Percentiles rank a stretch among this genome's conserved stretches.
Evolutionary conservation across 345 rosid genomes (phyloP).

Genomic region (Dimocarpus longan): DNA sequence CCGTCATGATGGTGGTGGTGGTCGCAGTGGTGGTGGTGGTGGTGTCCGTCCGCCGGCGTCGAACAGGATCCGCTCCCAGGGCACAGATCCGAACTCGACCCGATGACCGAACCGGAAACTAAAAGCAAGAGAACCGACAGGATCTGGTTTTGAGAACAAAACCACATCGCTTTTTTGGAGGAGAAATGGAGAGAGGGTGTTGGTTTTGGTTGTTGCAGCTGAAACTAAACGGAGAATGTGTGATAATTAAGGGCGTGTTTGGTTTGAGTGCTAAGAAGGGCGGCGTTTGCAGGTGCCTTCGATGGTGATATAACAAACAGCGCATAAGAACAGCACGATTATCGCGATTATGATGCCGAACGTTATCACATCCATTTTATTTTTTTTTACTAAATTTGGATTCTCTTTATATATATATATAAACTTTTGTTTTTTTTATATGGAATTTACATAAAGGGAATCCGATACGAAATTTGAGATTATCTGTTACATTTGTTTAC

Average conservation of each 20-base stretch:
- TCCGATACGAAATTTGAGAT: background rate
- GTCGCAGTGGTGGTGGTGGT: constrained; percentile 50
- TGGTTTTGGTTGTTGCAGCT: too few species aligned
- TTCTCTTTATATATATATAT: background rate
- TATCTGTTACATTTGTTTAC: background rate
- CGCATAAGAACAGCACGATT: constrained; percentile 60
- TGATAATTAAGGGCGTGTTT: background rate
- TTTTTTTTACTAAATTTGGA: background rate
- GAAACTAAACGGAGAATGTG: too few species aligned
- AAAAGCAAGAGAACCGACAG: constrained; percentile 14
- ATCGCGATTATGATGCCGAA: constrained; percentile 80
- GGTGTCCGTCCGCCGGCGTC: constrained; percentile 41
- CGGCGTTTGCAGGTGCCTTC: constrained; percentile 69
- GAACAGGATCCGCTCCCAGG: constrained; percentile 42
- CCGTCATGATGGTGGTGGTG: constrained; percentile 34
- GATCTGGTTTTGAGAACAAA: constrained; percentile 13
- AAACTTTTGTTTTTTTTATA: background rate
- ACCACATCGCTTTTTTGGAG: constrained; percentile 28
- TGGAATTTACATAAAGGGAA: background rate
- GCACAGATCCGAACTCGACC: constrained; percentile 53
- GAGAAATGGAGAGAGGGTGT: background rate
- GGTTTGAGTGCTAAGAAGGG: constrained; percentile 21
- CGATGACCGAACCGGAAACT: constrained; percentile 27
- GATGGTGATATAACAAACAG: constrained; percentile 68
- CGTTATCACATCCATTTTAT: constrained; percentile 61